Evolutionary conservation across 352 stramenopile species (phyloP).

Genomic region (Phytophthora capsici): DNA sequence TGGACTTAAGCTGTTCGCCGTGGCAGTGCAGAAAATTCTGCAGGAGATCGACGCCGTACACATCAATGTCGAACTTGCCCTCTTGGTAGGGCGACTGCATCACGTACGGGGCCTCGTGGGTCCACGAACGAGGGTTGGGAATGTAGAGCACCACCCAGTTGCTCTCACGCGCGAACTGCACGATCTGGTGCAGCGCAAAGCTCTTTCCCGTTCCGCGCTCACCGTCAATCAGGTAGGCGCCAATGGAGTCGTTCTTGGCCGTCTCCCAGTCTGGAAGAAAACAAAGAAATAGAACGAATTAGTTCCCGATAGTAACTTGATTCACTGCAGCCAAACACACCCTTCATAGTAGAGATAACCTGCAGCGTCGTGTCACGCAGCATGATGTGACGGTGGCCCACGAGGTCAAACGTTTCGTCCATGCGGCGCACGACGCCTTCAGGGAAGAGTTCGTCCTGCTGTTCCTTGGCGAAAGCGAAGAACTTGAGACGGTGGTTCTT

Average conservation of each 20-base stretch:
- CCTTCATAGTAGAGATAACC: slow-evolving; percentile 78
- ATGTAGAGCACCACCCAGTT: slow-evolving; percentile 89
- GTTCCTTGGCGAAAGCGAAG: slow-evolving; percentile 79
- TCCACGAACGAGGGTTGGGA: slow-evolving; percentile 79
- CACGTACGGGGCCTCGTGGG: slow-evolving; percentile 81
- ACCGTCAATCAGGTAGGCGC: slow-evolving; percentile 80
- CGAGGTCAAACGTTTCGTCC: slow-evolving; percentile 82
- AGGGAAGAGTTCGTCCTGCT: slow-evolving; percentile 75
- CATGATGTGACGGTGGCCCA: slow-evolving; percentile 87
- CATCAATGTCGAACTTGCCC: slow-evolving; percentile 88
- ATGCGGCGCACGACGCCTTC: slow-evolving; percentile 78
- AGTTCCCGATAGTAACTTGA: slow-evolving; percentile 1
- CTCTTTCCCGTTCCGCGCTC: slow-evolving; percentile 85
- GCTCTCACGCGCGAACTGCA: slow-evolving; percentile 87
- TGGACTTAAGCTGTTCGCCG: slow-evolving; percentile 65
- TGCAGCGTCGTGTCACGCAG: slow-evolving; percentile 78
- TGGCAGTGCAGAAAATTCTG: slow-evolving; percentile 84
- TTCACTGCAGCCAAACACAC: slow-evolving; percentile 25
- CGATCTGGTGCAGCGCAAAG: slow-evolving; percentile 86
- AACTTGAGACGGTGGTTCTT: slow-evolving; percentile 76
- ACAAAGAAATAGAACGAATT: background rate
- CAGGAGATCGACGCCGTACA: slow-evolving; percentile 79
- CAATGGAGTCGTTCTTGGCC: slow-evolving; percentile 50
- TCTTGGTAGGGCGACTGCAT: slow-evolving; percentile 82
- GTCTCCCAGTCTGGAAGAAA: slow-evolving; percentile 61